These are phyloP conservation scores for Brassica incana DNA, from an alignment of 345 rosid genomes.

Conservation along the genomic window DNA sequence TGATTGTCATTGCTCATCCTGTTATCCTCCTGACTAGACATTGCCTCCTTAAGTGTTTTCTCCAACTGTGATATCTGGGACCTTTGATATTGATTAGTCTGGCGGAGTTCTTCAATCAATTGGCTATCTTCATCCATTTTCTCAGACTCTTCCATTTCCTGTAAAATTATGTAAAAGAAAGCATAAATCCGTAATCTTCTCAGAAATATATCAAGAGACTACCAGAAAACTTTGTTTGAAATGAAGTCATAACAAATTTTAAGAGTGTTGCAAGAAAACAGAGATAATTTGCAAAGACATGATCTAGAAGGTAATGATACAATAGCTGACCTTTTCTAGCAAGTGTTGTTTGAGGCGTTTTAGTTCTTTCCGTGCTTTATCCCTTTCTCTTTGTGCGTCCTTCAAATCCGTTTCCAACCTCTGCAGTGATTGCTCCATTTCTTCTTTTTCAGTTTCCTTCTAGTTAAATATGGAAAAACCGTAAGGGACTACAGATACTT, in stretches of 20 bases:
- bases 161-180: neutral
- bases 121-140: slow-evolving; percentile 92
- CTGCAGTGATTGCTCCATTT: slow-evolving; percentile 59
- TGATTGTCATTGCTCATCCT: slow-evolving; percentile 50
- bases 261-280: neutral
- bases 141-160: slow-evolving; percentile 90
- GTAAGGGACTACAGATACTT: neutral
- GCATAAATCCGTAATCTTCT: neutral
- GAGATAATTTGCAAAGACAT: neutral
- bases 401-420: slow-evolving; percentile 60
- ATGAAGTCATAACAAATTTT: neutral
- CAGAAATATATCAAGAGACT: neutral
- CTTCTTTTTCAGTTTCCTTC: slow-evolving; percentile 49
- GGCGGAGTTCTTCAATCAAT: slow-evolving; percentile 77
- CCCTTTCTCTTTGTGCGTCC: slow-evolving; percentile 59
- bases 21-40: slow-evolving; percentile 60
- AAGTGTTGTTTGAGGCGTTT: slow-evolving; percentile 84
- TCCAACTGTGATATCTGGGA: slow-evolving; percentile 67
- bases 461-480: neutral
- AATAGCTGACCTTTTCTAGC: slow-evolving; percentile 68
- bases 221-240: neutral
- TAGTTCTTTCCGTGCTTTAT: slow-evolving; percentile 70
- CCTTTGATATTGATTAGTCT: slow-evolving; percentile 61
- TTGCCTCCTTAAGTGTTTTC: slow-evolving; percentile 63
- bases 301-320: neutral